Evolutionary conservation across 768 basidiomycete genomes (phyloP).

Genomic region (Trametes maxima): DNA sequence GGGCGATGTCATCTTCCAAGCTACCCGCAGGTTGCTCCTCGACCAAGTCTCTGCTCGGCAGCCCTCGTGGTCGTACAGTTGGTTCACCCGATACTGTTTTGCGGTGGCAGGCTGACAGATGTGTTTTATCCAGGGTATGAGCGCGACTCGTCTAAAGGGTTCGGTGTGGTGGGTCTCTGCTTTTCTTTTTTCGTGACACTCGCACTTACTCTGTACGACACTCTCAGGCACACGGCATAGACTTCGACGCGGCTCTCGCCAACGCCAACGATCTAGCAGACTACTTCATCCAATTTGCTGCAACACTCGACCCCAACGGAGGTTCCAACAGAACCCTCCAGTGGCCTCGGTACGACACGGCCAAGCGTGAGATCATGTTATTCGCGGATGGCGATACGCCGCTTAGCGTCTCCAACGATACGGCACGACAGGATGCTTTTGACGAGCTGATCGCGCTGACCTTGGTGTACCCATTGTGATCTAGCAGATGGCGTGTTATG

Average conservation of each 20-base stretch:
- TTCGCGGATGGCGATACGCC: no score
- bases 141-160: background rate
- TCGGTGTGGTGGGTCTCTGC: background rate
- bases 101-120: no score
- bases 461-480: no score
- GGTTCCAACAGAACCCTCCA: conserved; percentile 2
- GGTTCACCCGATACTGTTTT: conserved; percentile 1
- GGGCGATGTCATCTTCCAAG: conserved; percentile 41
- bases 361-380: no score
- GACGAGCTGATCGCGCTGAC: no score
- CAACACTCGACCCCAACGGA: conserved; percentile 28
- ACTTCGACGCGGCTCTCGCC: background rate
- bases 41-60: conserved; percentile 36
- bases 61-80: conserved; percentile 39
- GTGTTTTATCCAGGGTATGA: background rate
- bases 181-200: background rate
- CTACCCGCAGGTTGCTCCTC: conserved; percentile 39
- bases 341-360: conserved; percentile 14
- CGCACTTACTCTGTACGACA: background rate
- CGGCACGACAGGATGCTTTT: no score
- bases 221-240: conserved; percentile 12
- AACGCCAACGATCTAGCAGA: conserved; percentile 11
- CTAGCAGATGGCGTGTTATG: no score
- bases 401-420: no score
- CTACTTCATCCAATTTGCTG: conserved; percentile 28